Percentiles rank a stretch among this genome's conserved stretches.
These are phyloP conservation scores for Phytopythium cucurbitacearum DNA, from an alignment of 352 stramenopile species.

Conservation along the genomic window DNA sequence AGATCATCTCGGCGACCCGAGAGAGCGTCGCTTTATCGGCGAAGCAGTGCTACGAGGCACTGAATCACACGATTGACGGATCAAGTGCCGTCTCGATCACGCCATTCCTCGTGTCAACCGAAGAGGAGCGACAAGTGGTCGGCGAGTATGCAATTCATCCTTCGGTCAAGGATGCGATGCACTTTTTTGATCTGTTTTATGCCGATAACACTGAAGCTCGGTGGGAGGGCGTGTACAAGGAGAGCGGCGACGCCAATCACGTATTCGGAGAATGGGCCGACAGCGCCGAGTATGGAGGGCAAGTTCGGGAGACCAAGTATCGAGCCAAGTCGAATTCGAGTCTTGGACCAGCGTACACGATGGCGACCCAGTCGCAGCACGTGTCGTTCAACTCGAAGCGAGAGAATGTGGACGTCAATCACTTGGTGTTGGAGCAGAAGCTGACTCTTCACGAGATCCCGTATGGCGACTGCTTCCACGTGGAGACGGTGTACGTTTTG, in stretches of 20 bases:
- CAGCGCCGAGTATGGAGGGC: constrained; percentile 48
- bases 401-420: constrained; percentile 32
- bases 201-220: constrained; percentile 37
- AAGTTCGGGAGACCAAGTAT: constrained; percentile 70
- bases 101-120: constrained; percentile 64
- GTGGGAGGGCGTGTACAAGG: constrained; percentile 54
- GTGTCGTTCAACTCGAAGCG: constrained; percentile 34
- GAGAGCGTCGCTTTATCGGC: constrained; percentile 53
- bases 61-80: constrained; percentile 42
- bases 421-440: constrained; percentile 55
- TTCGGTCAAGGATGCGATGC: constrained; percentile 34
- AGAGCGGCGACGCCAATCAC: constrained; percentile 63
- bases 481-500: constrained; percentile 58
- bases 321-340: constrained; percentile 66
- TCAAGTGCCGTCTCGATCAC: constrained; percentile 16
- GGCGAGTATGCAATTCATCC: constrained; percentile 64
- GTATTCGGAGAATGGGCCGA: constrained; percentile 54
- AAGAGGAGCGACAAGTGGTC: constrained; percentile 62
- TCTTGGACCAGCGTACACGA: constrained; percentile 60
- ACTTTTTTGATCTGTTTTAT: constrained; percentile 81
- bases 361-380: constrained; percentile 50
- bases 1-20: constrained; percentile 79
- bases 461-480: constrained; percentile 75
- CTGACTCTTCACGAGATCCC: constrained; percentile 73
- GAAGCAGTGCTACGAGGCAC: constrained; percentile 53